These are phyloP conservation scores for Talaromyces sp. DNA, from an alignment of 2,329 filamentous ascomycete genomes.

Conservation along the genomic window DNA sequence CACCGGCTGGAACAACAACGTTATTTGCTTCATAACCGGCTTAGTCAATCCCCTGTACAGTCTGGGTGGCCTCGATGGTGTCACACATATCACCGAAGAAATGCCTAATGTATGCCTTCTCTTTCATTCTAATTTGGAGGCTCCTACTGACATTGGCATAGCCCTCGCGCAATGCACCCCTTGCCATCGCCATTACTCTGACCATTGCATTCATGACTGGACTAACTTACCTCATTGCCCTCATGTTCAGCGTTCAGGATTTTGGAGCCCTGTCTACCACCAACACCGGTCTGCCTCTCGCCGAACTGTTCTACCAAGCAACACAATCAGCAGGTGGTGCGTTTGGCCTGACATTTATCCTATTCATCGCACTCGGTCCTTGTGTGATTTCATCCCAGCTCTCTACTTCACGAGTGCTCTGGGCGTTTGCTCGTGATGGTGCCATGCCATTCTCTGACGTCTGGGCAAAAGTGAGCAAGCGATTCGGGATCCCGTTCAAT, in stretches of 20 bases:
- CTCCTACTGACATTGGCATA: conserved; percentile 14
- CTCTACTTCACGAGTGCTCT: conserved; percentile 53
- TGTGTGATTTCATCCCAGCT: conserved; percentile 35
- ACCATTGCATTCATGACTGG: conserved; percentile 51
- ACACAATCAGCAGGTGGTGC: conserved; percentile 51
- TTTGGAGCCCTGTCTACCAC: conserved; percentile 41
- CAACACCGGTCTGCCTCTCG: conserved; percentile 56
- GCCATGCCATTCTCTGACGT: conserved; percentile 35
- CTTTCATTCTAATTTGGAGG: neutral
- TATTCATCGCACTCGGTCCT: conserved; percentile 33
- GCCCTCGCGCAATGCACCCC: conserved; percentile 31
- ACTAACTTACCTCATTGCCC: conserved; percentile 48
- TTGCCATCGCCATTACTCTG: conserved; percentile 41
- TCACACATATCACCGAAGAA: conserved; percentile 52
- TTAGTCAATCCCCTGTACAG: conserved; percentile 49
- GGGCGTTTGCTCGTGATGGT: conserved; percentile 57
- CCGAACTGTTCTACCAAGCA: conserved; percentile 61
- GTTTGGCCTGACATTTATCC: conserved; percentile 48
- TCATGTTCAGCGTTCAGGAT: conserved; percentile 53
- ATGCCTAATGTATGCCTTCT: conserved; percentile 45
- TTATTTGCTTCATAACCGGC: conserved; percentile 51
- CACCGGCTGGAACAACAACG: conserved; percentile 51
- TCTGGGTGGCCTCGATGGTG: conserved; percentile 48
- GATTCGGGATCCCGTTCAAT: conserved; percentile 49
- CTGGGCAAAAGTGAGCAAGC: conserved; percentile 42